Conservation (phyloP, 2,329 filamentous ascomycete species). For the Sclerotinia glacialis region DNA sequence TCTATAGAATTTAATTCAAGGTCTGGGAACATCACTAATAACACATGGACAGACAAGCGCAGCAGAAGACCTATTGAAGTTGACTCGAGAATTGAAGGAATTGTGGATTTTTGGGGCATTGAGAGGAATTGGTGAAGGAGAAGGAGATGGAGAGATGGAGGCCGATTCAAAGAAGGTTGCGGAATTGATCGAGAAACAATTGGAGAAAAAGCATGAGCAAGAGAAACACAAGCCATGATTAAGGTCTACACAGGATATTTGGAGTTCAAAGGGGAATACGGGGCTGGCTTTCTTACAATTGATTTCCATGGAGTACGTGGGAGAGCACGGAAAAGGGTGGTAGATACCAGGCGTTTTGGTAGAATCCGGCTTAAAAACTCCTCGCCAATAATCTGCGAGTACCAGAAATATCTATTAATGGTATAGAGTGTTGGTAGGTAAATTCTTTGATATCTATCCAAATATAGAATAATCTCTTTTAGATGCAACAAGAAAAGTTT, state of each 20-base stretch:
- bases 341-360: conserved; percentile 22
- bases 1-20: not conserved
- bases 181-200: conserved; percentile 31
- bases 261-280: not conserved
- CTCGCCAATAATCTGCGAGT: not conserved
- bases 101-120: conserved; percentile 51
- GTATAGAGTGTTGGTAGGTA: not conserved
- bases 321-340: not conserved
- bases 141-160: conserved; percentile 42
- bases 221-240: conserved; percentile 7
- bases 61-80: conserved; percentile 45
- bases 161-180: conserved; percentile 40
- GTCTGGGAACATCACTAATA: not conserved
- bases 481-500: not conserved
- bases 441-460: not conserved
- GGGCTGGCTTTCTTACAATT: not conserved
- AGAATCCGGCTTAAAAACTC: not conserved
- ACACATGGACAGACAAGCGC: conserved; percentile 33
- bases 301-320: conserved; percentile 1
- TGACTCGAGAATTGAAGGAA: conserved; percentile 50
- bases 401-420: not conserved
- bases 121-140: conserved; percentile 45
- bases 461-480: not conserved
- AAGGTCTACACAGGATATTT: not conserved
- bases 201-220: conserved; percentile 24